Percentiles rank a stretch among this genome's conserved stretches.
phyloP scores from a whole-genome alignment of 208 protist species.

The Leishmania tarentolae region DNA sequence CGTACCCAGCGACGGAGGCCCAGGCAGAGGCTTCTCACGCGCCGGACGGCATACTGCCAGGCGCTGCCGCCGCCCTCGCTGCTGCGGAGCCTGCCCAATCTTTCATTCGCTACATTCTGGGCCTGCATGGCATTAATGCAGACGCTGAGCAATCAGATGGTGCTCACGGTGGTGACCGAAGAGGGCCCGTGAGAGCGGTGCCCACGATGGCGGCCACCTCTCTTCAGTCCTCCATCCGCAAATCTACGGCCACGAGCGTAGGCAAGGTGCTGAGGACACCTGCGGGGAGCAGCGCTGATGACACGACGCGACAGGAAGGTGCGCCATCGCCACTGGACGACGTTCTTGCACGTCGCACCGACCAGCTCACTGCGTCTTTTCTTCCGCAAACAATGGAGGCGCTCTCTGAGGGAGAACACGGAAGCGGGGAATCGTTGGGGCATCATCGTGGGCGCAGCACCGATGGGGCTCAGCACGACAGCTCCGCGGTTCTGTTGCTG shows the following conservation, averaged over 20 bases:
- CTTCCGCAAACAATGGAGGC: neutral
- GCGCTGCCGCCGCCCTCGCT: neutral
- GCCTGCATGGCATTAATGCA: slow-evolving; percentile 13
- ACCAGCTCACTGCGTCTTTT: neutral
- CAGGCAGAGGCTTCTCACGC: neutral
- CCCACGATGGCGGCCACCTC: neutral
- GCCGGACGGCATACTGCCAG: neutral
- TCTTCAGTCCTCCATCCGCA: neutral
- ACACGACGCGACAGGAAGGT: neutral
- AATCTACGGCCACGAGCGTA: neutral
- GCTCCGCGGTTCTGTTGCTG: slow-evolving; percentile 44
- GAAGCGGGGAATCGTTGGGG: neutral
- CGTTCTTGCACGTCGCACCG: neutral
- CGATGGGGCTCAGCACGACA: neutral
- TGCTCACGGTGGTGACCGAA: neutral
- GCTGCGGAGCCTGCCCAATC: slow-evolving; percentile 8
- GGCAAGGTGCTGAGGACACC: too few species aligned
- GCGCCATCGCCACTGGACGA: neutral
- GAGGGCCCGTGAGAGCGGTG: neutral
- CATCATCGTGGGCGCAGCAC: neutral
- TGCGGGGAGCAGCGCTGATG: neutral
- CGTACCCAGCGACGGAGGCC: neutral
- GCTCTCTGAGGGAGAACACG: neutral
- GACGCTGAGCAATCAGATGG: neutral
- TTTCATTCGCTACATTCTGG: slow-evolving; percentile 12